Evolutionary conservation across 2,329 filamentous ascomycete genomes (phyloP), one percentile per base, ranked within the genome.

Genomic region (Colletotrichum abscissum): DNA sequence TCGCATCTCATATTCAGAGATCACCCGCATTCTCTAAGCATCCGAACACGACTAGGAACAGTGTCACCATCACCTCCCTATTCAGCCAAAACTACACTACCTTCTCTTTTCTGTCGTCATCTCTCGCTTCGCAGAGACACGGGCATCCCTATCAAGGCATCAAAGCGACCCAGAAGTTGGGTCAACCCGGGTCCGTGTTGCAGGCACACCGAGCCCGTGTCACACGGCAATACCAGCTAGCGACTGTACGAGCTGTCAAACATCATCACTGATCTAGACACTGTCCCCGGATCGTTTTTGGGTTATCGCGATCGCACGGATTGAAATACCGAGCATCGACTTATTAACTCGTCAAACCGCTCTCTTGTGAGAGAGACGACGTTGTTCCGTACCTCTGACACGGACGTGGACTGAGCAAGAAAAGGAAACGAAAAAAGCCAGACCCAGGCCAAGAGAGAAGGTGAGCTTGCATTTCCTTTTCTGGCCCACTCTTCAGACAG

Each of bases 111-210:
- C 58, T 66, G 56, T 42, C 33, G 38, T 42, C 38, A 59, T 28
- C 57, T 63, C 35, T 46, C 59, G 22, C 42, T 33, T 30, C 60
- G 66, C 12, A 64, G 46, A 60, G 12, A 73, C 66, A 69, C 42
- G 42, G 55, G 55, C 60, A 30, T 35, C 19, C 42, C 30, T 33
- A 24, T 42, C 38, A 38, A 42, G 42, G 46, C 30, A 60, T 30
- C 67, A 58, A 38, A 65, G 59, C 55, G 33, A 73, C 71, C 71
- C 60, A 71, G 33, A 70, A 70, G 55, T 71, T 73, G 71, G 71
- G 67, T 66, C 71, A 56, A 70, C 56, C 60, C 46, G 49, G 28
- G 67, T 73, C 56, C 71, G 60, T 62, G 66, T 73, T 70, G 70
- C 70, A 73, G 42, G 22, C 67, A 49, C 60, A 70, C 70, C 46